These are phyloP conservation scores for Camelina hispida DNA, from an alignment of 345 rosid genomes.

Conservation along the genomic window DNA sequence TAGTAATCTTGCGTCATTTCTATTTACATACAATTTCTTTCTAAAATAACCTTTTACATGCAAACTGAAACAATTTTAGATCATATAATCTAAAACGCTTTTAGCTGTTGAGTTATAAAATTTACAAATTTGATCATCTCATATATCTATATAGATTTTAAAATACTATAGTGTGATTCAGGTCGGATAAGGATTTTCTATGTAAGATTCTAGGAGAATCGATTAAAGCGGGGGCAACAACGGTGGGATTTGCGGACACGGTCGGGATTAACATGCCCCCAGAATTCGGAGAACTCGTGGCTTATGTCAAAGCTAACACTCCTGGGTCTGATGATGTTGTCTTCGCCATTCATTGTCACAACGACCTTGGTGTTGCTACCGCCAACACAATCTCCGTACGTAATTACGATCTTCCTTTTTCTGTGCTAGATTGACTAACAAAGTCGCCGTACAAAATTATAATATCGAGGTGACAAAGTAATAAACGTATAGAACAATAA, in stretches of 20 bases:
- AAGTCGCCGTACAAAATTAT: background rate
- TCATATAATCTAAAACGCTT: background rate
- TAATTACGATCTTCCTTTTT: background rate
- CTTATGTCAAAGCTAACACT: conserved; percentile 79
- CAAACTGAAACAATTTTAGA: background rate
- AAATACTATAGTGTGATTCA: conserved; percentile 24
- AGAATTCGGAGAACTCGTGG: conserved; percentile 73
- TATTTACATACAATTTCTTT: background rate
- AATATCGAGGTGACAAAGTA: background rate
- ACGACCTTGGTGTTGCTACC: conserved; percentile 95
- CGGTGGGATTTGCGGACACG: conserved; percentile 80
- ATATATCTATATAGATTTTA: background rate
- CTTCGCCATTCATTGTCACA: conserved; percentile 82
- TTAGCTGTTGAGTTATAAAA: background rate
- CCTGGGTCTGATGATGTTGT: conserved; percentile 76
- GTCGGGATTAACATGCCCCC: conserved; percentile 74
- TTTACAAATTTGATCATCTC: background rate
- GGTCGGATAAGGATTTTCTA: conserved; percentile 77
- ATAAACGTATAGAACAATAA: conserved; percentile 11
- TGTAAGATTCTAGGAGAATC: conserved; percentile 79
- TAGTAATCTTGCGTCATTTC: background rate
- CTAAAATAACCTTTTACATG: background rate
- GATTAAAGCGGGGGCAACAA: conserved; percentile 86
- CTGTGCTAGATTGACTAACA: background rate
- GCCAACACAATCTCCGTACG: conserved; percentile 80